phyloP scores from a whole-genome alignment of 768 basidiomycete genomes.

The Tubosaeta sp. region DNA sequence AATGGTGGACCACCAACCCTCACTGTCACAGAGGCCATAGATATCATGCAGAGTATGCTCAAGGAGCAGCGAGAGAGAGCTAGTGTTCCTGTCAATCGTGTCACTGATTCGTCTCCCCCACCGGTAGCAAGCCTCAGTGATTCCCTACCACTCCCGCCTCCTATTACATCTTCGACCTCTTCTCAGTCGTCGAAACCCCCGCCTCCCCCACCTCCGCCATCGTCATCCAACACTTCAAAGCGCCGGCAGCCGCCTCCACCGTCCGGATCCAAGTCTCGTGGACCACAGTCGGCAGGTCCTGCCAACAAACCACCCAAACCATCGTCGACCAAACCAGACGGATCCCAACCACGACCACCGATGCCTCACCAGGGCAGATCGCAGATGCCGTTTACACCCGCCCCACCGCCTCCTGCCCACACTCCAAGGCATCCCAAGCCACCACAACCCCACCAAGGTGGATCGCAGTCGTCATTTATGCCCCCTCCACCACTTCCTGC shows the following conservation, averaged over 20 bases:
- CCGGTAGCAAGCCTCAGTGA: conserved; percentile 17
- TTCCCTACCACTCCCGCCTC: conserved; percentile 22
- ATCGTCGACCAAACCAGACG: neutral
- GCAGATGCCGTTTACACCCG: no score
- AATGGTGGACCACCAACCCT: conserved; percentile 13
- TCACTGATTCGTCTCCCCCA: conserved; percentile 4
- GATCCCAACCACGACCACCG: neutral
- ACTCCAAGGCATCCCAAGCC: no score
- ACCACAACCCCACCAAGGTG: no score
- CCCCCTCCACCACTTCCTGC: no score
- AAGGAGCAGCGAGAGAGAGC: conserved; percentile 23
- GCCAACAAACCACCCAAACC: neutral
- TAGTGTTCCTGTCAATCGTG: conserved; percentile 16
- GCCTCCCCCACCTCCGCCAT: conserved; percentile 3
- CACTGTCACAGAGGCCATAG: conserved; percentile 26
- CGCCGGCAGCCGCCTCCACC: conserved; percentile 1
- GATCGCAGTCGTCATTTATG: no score
- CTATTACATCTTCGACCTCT: conserved; percentile 14
- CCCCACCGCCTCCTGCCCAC: no score
- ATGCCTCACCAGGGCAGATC: conserved; percentile 3
- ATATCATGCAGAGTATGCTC: conserved; percentile 20
- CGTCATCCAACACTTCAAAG: conserved; percentile 4
- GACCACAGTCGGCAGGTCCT: neutral
- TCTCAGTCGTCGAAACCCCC: conserved; percentile 20
- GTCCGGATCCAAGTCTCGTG: conserved; percentile 1